Percentiles rank a stretch among this genome's conserved stretches.
phyloP scores from a whole-genome alignment of 2,329 filamentous ascomycete species.

The Xylariomycetidae sp. region DNA sequence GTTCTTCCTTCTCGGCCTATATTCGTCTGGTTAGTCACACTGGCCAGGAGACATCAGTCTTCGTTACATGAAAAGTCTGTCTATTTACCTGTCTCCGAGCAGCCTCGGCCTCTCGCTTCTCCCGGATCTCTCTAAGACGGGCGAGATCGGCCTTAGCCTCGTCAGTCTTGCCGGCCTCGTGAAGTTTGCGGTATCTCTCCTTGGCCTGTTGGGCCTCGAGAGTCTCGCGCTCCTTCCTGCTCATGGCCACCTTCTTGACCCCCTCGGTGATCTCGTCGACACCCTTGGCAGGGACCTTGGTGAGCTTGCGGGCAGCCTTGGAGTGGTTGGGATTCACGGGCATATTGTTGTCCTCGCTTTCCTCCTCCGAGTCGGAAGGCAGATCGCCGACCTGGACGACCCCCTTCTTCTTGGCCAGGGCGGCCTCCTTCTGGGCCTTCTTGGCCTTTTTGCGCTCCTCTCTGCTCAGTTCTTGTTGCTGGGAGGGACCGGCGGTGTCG shows the following conservation, averaged over 20 bases:
- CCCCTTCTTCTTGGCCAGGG: constrained; percentile 68
- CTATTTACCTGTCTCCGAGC: constrained; percentile 71
- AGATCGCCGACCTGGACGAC: constrained; percentile 80
- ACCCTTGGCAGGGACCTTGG: constrained; percentile 35
- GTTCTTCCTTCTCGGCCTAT: constrained; percentile 56
- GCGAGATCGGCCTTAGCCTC: constrained; percentile 88
- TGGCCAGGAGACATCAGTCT: no score
- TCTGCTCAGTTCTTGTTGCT: constrained; percentile 59
- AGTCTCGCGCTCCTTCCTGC: constrained; percentile 62
- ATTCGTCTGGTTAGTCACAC: constrained; percentile 1
- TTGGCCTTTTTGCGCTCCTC: constrained; percentile 84
- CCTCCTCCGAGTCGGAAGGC: constrained; percentile 64
- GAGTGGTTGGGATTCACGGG: constrained; percentile 92
- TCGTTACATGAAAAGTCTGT: not conserved
- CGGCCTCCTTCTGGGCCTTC: constrained; percentile 87
- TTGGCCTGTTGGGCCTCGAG: constrained; percentile 82
- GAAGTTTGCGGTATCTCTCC: constrained; percentile 86
- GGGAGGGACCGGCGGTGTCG: constrained; percentile 39
- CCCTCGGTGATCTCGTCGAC: constrained; percentile 50
- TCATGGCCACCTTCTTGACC: constrained; percentile 49
- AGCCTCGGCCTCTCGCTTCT: constrained; percentile 81
- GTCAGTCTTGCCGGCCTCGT: constrained; percentile 94
- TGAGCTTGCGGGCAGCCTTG: constrained; percentile 63
- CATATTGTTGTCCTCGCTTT: constrained; percentile 55
- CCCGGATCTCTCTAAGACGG: constrained; percentile 72